phyloP scores from a whole-genome alignment of 2,329 filamentous ascomycete genomes.

The Cordyceps sp. region DNA sequence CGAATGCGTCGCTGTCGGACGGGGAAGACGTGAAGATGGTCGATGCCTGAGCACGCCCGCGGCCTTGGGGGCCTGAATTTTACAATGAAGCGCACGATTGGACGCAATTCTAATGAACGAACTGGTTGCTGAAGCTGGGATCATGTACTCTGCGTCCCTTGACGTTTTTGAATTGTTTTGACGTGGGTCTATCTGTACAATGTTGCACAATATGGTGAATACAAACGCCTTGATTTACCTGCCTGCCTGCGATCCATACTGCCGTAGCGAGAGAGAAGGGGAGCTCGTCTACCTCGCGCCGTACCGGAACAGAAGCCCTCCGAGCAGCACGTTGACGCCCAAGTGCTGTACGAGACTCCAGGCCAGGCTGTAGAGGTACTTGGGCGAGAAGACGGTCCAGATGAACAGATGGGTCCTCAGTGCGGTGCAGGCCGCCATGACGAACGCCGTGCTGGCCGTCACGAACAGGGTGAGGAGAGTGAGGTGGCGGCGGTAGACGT shows the following conservation, averaged over 20 bases:
- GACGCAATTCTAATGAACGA: no score
- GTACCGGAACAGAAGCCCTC: conserved; percentile 39
- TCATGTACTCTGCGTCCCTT: no score
- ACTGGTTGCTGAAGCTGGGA: no score
- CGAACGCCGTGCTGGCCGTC: conserved; percentile 45
- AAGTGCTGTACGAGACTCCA: conserved; percentile 79
- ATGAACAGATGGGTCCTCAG: conserved; percentile 87
- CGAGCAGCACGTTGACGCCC: conserved; percentile 48
- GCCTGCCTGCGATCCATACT: no score
- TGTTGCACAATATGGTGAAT: no score
- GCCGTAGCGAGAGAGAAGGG: no score
- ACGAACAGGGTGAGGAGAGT: conserved; percentile 55
- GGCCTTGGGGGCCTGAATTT: no score
- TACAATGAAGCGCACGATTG: no score
- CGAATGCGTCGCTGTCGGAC: conserved; percentile 23
- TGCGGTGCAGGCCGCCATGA: conserved; percentile 79
- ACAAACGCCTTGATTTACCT: no score
- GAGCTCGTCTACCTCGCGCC: conserved; percentile 18
- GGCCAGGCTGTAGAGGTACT: conserved; percentile 81
- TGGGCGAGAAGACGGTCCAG: conserved; percentile 97
- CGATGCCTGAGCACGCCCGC: conserved; percentile 8
- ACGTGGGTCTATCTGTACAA: no score
- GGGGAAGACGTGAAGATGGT: conserved; percentile 19
- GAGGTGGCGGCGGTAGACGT: conserved; percentile 34
- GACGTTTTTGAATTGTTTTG: no score